Conservation (phyloP, 345 rosid genomes). For the Theobroma cacao region DNA sequence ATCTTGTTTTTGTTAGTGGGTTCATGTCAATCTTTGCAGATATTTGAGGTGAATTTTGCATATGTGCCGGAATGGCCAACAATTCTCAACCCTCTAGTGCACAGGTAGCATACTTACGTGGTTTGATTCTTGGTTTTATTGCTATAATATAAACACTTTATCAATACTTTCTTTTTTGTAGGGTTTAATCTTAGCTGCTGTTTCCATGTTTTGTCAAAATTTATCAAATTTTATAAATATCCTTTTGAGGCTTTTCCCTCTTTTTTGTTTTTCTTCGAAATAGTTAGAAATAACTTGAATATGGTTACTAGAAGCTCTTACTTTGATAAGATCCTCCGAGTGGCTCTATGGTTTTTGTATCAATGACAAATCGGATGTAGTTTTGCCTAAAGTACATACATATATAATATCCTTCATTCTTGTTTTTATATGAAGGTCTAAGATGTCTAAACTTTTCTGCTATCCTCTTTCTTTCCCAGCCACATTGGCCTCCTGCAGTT, state of each 20-base stretch:
- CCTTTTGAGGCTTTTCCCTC: not conserved
- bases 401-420: not conserved
- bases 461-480: constrained; percentile 13
- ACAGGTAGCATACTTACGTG: constrained; percentile 40
- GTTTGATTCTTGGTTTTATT: constrained; percentile 6
- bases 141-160: constrained; percentile 14
- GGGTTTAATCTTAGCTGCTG: not conserved
- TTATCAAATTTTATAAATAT: not conserved
- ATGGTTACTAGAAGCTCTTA: not conserved
- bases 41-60: constrained; percentile 13
- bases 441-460: constrained; percentile 1
- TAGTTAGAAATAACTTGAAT: not conserved
- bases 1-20: not conserved
- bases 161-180: not conserved
- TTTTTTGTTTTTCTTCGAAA: not conserved
- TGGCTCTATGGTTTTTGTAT: not conserved
- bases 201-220: not conserved
- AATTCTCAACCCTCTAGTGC: constrained; percentile 63
- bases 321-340: not conserved
- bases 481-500: constrained; percentile 34
- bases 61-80: constrained; percentile 52
- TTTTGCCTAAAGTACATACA: not conserved
- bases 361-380: not conserved
- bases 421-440: constrained; percentile 7
- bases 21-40: constrained; percentile 15